Evolutionary conservation across 345 rosid genomes (phyloP).

Genomic region (Gossypium arboreum): DNA sequence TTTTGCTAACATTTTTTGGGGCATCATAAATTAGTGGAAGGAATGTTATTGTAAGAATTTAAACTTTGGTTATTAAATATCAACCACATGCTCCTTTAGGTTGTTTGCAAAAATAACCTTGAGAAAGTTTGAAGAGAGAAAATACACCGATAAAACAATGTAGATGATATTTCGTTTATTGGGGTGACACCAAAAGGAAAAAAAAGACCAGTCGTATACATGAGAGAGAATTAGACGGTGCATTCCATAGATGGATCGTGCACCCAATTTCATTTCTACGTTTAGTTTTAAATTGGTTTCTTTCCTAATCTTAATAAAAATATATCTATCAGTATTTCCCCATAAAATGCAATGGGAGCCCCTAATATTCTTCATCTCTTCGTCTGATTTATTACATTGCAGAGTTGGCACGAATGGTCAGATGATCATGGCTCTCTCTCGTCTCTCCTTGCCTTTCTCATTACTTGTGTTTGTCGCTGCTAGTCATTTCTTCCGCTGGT

Average conservation of each 20-base stretch:
- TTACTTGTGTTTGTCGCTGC: not conserved
- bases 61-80: too few species aligned
- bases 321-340: not conserved
- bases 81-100: too few species aligned
- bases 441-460: constrained; percentile 4
- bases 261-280: not conserved
- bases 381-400: not conserved
- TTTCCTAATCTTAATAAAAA: not conserved
- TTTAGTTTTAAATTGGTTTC: not conserved
- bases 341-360: constrained; percentile 2
- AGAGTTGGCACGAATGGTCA: not conserved
- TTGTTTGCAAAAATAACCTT: too few species aligned
- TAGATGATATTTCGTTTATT: not conserved
- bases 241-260: not conserved
- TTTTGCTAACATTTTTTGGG: too few species aligned
- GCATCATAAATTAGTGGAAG: too few species aligned
- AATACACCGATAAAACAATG: too few species aligned
- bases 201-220: not conserved
- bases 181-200: not conserved
- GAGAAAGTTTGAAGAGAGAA: too few species aligned
- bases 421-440: constrained; percentile 9
- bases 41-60: too few species aligned
- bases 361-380: not conserved
- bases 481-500: constrained; percentile 4
- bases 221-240: not conserved